A percentile compares a stretch with the other conserved stretches of the same genome.
Evolutionary conservation across 2,329 filamentous ascomycete species (phyloP).

Genomic region (Microcyclosporella mali): DNA sequence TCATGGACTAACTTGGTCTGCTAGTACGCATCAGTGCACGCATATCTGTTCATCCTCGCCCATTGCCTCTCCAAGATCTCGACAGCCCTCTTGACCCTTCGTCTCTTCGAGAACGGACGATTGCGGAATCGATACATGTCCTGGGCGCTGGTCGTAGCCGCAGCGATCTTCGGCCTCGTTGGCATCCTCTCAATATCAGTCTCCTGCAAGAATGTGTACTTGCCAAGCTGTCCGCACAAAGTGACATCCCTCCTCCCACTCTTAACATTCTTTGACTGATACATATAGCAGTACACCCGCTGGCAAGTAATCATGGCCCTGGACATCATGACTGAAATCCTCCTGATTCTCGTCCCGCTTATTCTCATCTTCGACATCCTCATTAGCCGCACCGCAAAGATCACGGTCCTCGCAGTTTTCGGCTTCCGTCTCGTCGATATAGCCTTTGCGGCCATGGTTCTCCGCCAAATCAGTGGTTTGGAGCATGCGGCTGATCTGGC

Average conservation of each 20-base stretch:
- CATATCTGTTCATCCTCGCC: slow-evolving; percentile 13
- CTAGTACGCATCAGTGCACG: slow-evolving; percentile 12
- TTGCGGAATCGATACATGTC: slow-evolving; percentile 10
- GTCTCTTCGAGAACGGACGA: slow-evolving; percentile 16
- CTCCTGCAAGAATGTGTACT: slow-evolving; percentile 7
- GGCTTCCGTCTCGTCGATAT: slow-evolving; percentile 15
- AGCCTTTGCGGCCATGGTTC: slow-evolving; percentile 13
- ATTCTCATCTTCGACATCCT: slow-evolving; percentile 15
- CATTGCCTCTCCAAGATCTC: slow-evolving; percentile 17
- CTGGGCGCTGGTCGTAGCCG: slow-evolving; percentile 8
- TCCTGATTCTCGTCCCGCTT: slow-evolving; percentile 15
- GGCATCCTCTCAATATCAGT: slow-evolving; percentile 7
- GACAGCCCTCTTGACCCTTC: slow-evolving; percentile 15
- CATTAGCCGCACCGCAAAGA: slow-evolving; percentile 13
- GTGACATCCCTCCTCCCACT: slow-evolving; percentile 2
- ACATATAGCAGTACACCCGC: slow-evolving; percentile 7
- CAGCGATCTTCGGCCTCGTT: slow-evolving; percentile 9
- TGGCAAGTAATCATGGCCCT: slow-evolving; percentile 13
- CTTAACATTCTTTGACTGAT: neutral
- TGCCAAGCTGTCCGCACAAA: slow-evolving; percentile 5
- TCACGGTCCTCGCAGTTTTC: slow-evolving; percentile 17
- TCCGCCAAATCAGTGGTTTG: slow-evolving; percentile 9
- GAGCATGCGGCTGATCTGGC: slow-evolving; percentile 5
- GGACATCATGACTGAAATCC: slow-evolving; percentile 13
- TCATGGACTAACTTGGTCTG: slow-evolving; percentile 1